These are phyloP conservation scores for Trichosanthes truncata DNA, from an alignment of 306 rosid species.

Conservation along the genomic window DNA sequence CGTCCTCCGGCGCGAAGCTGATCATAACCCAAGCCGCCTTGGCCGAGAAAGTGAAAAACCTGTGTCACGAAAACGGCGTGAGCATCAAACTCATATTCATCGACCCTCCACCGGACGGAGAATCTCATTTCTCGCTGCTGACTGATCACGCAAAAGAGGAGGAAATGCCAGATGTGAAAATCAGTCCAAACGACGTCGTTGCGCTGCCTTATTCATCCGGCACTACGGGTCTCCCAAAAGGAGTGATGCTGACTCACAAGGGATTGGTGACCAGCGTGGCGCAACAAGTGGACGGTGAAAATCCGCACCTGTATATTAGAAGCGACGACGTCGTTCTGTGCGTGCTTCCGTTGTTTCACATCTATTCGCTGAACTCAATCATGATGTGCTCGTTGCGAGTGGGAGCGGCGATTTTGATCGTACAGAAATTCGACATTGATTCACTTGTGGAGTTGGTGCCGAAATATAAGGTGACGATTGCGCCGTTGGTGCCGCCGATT, in stretches of 20 bases:
- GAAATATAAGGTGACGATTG: constrained; percentile 45
- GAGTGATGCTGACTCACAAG: constrained; percentile 68
- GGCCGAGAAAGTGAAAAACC: neutral
- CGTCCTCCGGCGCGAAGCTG: neutral
- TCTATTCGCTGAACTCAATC: constrained; percentile 37
- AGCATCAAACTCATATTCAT: neutral
- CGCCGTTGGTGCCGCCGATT: constrained; percentile 73
- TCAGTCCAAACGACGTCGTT: constrained; percentile 53
- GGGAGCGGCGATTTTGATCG: constrained; percentile 55
- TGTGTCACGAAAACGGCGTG: neutral
- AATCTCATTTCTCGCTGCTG: neutral
- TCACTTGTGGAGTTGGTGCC: constrained; percentile 32
- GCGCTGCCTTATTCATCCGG: constrained; percentile 81
- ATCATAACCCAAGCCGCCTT: neutral
- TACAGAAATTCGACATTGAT: constrained; percentile 49
- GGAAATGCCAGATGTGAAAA: constrained; percentile 24
- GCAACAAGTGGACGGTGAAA: constrained; percentile 68
- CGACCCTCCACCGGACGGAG: neutral
- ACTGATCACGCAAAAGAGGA: neutral
- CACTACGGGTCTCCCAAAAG: constrained; percentile 64
- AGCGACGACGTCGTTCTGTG: constrained; percentile 59
- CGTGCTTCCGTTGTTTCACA: constrained; percentile 71
- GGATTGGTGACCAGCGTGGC: constrained; percentile 57
- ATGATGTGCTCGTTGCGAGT: constrained; percentile 49
- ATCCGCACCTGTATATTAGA: constrained; percentile 31